phyloP scores from a whole-genome alignment of 2,329 filamentous ascomycete species.

The Penicillium brasilianum region DNA sequence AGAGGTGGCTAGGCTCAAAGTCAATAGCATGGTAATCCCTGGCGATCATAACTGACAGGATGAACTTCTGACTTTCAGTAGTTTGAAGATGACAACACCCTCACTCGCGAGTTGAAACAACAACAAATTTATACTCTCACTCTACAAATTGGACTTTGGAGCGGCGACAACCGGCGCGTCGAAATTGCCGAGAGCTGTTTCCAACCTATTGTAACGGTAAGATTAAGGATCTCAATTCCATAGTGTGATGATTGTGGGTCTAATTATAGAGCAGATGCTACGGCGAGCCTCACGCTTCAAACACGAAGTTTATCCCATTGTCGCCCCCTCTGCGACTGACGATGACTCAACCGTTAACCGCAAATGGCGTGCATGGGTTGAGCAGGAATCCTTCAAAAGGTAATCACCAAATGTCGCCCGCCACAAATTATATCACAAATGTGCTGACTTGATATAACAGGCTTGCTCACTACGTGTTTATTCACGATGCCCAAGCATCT shows the following conservation, averaged over 20 bases:
- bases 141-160: constrained; percentile 4
- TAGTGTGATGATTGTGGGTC: not conserved
- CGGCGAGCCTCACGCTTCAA: constrained; percentile 5
- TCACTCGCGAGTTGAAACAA: not conserved
- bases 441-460: not conserved
- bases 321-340: not conserved
- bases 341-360: not conserved
- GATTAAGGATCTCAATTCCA: not conserved
- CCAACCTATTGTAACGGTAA: not conserved
- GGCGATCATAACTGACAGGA: not conserved
- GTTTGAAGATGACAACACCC: constrained; percentile 1
- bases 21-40: not conserved
- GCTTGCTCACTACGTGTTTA: not conserved
- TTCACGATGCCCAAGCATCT: not conserved
- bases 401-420: not conserved
- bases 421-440: not conserved
- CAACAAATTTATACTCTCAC: not conserved
- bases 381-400: not conserved
- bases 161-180: not conserved
- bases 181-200: constrained; percentile 3
- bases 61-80: not conserved
- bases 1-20: not conserved
- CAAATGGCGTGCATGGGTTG: not conserved
- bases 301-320: not conserved
- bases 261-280: constrained; percentile 1